phyloP scores from a whole-genome alignment of 371 early-diverging fungal genomes.

The Mycotypha africana region DNA sequence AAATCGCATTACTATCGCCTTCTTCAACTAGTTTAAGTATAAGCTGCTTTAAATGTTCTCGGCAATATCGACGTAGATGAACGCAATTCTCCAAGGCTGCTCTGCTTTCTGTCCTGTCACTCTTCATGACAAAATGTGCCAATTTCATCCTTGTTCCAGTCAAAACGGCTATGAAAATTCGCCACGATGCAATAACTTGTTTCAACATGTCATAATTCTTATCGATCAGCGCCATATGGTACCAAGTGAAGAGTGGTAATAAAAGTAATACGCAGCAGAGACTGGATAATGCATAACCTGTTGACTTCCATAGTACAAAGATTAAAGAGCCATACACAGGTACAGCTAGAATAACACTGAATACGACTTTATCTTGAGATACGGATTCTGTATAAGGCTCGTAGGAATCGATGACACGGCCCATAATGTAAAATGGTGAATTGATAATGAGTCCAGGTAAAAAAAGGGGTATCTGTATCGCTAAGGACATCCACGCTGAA shows the following conservation, averaged over 20 bases:
- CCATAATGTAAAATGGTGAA: constrained; percentile 46
- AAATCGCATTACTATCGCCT: constrained; percentile 25
- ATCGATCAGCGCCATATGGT: constrained; percentile 47
- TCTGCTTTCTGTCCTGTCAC: constrained; percentile 16
- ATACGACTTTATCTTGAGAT: constrained; percentile 47
- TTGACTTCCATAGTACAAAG: constrained; percentile 27
- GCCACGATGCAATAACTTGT: constrained; percentile 39
- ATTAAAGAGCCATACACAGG: constrained; percentile 34
- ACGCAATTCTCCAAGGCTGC: constrained; percentile 35
- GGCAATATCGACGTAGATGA: constrained; percentile 33
- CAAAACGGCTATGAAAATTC: constrained; percentile 39
- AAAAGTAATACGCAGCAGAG: constrained; percentile 19
- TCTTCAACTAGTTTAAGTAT: constrained; percentile 15
- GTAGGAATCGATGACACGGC: constrained; percentile 33
- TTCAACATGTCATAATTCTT: constrained; percentile 45
- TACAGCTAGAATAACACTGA: constrained; percentile 25
- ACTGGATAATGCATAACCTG: constrained; percentile 24
- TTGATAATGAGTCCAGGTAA: constrained; percentile 52
- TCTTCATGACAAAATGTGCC: constrained; percentile 11
- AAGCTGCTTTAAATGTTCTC: constrained; percentile 14
- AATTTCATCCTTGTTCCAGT: too few species aligned
- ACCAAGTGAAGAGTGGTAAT: constrained; percentile 42
- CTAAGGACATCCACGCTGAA: constrained; percentile 28
- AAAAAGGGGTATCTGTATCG: constrained; percentile 48
- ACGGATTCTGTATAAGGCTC: constrained; percentile 50